Conservation (phyloP, 2,329 filamentous ascomycete species). For the Aureobasidium sp. region DNA sequence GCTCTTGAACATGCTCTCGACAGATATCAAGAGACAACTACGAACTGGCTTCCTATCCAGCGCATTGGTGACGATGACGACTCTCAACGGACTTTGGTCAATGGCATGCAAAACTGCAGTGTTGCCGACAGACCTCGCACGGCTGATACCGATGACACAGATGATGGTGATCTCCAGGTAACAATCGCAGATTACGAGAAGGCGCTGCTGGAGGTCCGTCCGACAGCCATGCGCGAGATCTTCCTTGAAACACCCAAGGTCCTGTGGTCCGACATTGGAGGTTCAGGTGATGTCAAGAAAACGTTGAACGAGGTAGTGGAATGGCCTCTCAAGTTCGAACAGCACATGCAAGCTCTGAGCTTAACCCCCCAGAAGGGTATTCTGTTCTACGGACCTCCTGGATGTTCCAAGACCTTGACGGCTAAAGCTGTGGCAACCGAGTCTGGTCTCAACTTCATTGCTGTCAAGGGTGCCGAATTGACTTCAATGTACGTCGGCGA, state of each 20-base stretch:
- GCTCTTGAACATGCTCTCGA: slow-evolving; percentile 36
- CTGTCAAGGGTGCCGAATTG: slow-evolving; percentile 86
- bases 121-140: background rate
- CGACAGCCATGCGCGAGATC: slow-evolving; percentile 81
- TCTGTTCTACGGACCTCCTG: slow-evolving; percentile 83
- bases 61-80: background rate
- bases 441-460: slow-evolving; percentile 85
- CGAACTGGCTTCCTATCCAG: background rate
- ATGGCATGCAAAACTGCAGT: background rate
- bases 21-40: slow-evolving; percentile 20
- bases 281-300: slow-evolving; percentile 65
- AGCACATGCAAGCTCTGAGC: slow-evolving; percentile 42
- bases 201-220: slow-evolving; percentile 61
- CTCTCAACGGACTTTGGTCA: background rate
- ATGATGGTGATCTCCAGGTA: slow-evolving; percentile 11
- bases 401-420: slow-evolving; percentile 88
- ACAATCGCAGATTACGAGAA: slow-evolving; percentile 48
- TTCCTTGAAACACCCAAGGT: slow-evolving; percentile 82
- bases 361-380: slow-evolving; percentile 66
- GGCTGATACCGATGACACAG: background rate
- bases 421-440: slow-evolving; percentile 88
- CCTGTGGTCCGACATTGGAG: slow-evolving; percentile 80
- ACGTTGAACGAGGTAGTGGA: slow-evolving; percentile 49
- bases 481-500: slow-evolving; percentile 97
- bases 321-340: slow-evolving; percentile 48